Evolutionary conservation across 768 basidiomycete species (phyloP).

Genomic region (Lentinula boryana): DNA sequence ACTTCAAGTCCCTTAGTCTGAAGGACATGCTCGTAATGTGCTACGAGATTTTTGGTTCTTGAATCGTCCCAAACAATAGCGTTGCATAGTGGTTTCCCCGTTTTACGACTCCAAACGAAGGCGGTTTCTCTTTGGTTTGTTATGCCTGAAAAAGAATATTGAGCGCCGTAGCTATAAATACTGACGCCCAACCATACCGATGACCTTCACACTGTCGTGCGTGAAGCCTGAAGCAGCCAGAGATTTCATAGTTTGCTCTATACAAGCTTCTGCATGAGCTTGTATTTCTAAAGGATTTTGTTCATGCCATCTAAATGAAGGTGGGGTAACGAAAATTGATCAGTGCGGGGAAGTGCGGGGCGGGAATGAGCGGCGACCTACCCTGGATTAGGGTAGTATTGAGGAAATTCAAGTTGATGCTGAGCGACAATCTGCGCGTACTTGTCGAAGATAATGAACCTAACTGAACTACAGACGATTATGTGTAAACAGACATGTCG

Average conservation of each 20-base stretch:
- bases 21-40: slow-evolving; percentile 71
- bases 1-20: slow-evolving; percentile 68
- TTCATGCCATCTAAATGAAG: slow-evolving; percentile 76
- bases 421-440: slow-evolving; percentile 83
- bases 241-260: slow-evolving; percentile 61
- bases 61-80: slow-evolving; percentile 97
- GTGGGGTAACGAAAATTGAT: background rate
- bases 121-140: slow-evolving; percentile 98
- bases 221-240: slow-evolving; percentile 74
- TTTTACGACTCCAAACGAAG: slow-evolving; percentile 85
- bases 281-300: slow-evolving; percentile 86
- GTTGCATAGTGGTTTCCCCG: slow-evolving; percentile 82
- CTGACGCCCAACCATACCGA: slow-evolving; percentile 57
- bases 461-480: slow-evolving; percentile 56
- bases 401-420: slow-evolving; percentile 89
- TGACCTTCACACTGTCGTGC: slow-evolving; percentile 80
- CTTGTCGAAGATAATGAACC: slow-evolving; percentile 88
- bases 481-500: background rate
- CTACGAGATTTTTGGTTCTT: slow-evolving; percentile 79
- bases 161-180: slow-evolving; percentile 11
- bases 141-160: slow-evolving; percentile 49
- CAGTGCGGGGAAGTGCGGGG: slow-evolving; percentile 2
- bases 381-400: slow-evolving; percentile 89
- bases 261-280: slow-evolving; percentile 65
- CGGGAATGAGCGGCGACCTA: slow-evolving; percentile 20